Percentiles rank a stretch among this genome's conserved stretches.
Conservation (phyloP, 495 filamentous ascomycete genomes). For the Pseudotulostoma volvatum region DNA sequence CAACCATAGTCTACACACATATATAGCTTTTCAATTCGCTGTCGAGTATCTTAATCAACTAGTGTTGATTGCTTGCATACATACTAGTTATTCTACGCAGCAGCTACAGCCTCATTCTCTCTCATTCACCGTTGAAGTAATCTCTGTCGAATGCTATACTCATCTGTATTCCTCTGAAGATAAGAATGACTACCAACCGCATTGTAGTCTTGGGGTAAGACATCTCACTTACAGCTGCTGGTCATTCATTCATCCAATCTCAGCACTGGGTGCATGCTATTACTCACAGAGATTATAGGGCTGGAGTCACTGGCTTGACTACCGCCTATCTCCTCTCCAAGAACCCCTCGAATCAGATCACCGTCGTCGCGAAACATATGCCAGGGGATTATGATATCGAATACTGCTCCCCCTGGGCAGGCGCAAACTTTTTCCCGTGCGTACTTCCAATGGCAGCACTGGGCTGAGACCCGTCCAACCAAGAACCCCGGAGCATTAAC, state of each 20-base stretch:
- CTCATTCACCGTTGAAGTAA: too few relatives aligned
- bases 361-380: constrained; percentile 89
- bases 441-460: constrained; percentile 5
- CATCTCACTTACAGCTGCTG: constrained; percentile 6
- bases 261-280: too few relatives aligned
- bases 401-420: constrained; percentile 91
- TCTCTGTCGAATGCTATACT: too few relatives aligned
- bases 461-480: not conserved
- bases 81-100: too few relatives aligned
- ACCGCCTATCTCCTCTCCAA: constrained; percentile 70
- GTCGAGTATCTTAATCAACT: too few relatives aligned
- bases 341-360: constrained; percentile 50
- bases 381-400: constrained; percentile 95
- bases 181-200: not conserved
- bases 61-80: too few relatives aligned
- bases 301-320: constrained; percentile 85
- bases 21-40: too few relatives aligned
- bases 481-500: not conserved
- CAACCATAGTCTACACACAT: too few relatives aligned
- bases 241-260: not conserved
- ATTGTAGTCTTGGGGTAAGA: not conserved
- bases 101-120: too few relatives aligned
- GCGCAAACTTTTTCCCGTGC: constrained; percentile 82
- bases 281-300: too few relatives aligned
- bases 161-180: too few relatives aligned